phyloP scores from a whole-genome alignment of 768 basidiomycete genomes.

The Agaricus sinodeliciosus region DNA sequence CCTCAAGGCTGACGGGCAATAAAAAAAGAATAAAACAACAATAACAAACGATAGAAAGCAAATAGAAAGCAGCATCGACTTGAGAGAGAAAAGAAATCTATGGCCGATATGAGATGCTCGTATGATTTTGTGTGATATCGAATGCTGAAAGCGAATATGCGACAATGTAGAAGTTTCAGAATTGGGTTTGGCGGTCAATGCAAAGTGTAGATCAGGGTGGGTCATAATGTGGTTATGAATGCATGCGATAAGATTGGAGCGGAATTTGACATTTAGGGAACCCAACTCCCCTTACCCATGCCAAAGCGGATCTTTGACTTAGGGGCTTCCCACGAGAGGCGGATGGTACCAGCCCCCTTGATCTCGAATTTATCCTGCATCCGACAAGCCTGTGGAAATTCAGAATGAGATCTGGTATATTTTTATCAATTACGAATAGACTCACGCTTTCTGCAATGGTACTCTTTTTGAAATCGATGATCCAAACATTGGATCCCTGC shows the following conservation, averaged over 20 bases:
- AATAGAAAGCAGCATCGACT: background rate
- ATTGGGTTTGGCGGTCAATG: background rate
- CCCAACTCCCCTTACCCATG: conserved; percentile 6
- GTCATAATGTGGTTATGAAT: background rate
- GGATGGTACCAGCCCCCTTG: conserved; percentile 33
- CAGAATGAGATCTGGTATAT: background rate
- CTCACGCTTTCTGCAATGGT: conserved; percentile 33
- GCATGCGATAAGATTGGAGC: background rate
- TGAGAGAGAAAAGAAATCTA: background rate
- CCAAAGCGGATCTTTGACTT: conserved; percentile 12
- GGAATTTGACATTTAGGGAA: background rate
- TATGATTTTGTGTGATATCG: background rate
- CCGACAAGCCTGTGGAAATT: conserved; percentile 26
- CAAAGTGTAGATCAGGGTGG: background rate
- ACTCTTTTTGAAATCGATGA: conserved; percentile 29
- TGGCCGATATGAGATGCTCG: background rate
- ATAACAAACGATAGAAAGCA: background rate
- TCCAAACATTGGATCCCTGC: conserved; percentile 2
- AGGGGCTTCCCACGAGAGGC: conserved; percentile 26
- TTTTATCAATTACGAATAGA: background rate
- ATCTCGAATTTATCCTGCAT: conserved; percentile 31
- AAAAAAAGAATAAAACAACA: conserved; percentile 7
- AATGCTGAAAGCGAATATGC: background rate
- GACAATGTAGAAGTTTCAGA: background rate
- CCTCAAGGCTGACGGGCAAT: conserved; percentile 1